Base-by-base conservation (phyloP, 345 rosid genomes). In the Arabis hirsuta region DNA sequence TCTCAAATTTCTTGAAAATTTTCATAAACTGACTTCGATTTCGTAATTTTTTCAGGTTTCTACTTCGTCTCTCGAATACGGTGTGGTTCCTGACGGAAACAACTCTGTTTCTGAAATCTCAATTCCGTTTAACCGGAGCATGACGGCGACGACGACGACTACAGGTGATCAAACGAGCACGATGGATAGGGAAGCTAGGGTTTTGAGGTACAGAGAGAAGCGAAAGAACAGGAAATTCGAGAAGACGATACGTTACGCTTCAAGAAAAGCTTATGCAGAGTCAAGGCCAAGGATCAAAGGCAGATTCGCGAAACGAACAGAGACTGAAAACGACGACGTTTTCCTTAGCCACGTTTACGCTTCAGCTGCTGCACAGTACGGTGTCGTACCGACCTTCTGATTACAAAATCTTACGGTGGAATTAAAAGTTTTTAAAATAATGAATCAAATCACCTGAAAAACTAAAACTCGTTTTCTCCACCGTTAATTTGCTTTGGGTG, bases 211-310 rank as follows among this genome's bases (percentile, higher is more conserved):
- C 88, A 83, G 96, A 71, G 98, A 94, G 88, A 94, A 91, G 87
- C 78, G 96, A 51, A 94, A 94, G 91, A 94, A 87, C 81, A 73
- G 98, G 27, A 94, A 91, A 61, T 94, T 94, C 73, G 97, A 91
- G 90, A 94, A 94, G 80, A 94, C 98, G 12, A 91, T 94, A 12
- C 86, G 98, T 36, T 94, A 94, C 79, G 97, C 96, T 6, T 94
- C 98, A 0, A 80, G 98, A 12, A 89, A 94, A 78, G 98, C 97
- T 0, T 94, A 94, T 20, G 98, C 98, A 1, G 98, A 94, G 80
- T 89, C 96, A 19, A 64, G 98, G 72, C 97, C 98, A 1, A 70
- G 98, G 72, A 89, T 94, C 87, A 94, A 91, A 78, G 98, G 98
- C 19, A 81, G 98, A 6, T 94, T 94, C 74, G 97, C 97, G 12